Percentiles rank a stretch among this genome's conserved stretches.
These are phyloP conservation scores for Beta lomatogona DNA, from an alignment of 179 eudicot species.

Conservation along the genomic window DNA sequence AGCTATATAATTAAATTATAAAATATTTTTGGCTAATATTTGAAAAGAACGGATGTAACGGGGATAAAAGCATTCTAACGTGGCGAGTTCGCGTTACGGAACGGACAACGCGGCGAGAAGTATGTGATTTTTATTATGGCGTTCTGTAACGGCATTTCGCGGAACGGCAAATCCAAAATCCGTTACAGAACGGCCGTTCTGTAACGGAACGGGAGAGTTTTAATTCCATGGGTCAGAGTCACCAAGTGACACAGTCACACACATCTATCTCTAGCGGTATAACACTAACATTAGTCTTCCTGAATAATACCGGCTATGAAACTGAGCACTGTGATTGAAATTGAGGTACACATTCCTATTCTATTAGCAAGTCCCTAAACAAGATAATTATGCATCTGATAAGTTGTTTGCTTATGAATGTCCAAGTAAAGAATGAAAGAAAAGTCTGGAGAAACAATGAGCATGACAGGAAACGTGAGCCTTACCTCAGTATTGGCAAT, in stretches of 20 bases:
- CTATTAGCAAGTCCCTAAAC: not conserved
- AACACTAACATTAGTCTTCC: not conserved
- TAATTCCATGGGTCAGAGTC: too few species aligned
- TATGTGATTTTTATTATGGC: too few species aligned
- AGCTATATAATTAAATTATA: too few species aligned
- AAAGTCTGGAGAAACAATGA: not conserved
- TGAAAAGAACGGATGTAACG: too few species aligned
- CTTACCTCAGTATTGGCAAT: conserved; percentile 88
- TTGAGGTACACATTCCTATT: not conserved
- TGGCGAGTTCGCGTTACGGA: too few species aligned
- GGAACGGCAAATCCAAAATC: too few species aligned
- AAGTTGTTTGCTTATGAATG: not conserved
- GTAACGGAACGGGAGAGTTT: too few species aligned
- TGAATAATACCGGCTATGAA: not conserved
- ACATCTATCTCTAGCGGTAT: not conserved
- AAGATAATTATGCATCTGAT: not conserved
- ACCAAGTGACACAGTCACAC: not conserved
- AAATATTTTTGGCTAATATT: too few species aligned
- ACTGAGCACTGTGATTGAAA: not conserved
- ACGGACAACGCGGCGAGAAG: too few species aligned
- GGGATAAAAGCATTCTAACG: too few species aligned
- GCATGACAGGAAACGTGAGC: conserved; percentile 3
- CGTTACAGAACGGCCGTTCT: too few species aligned
- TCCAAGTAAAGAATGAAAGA: not conserved
- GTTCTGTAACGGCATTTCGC: too few species aligned